Evolutionary conservation across 2,329 filamentous ascomycete species (phyloP), one percentile per base, ranked within the genome.

Genomic region (Periconia sp.): DNA sequence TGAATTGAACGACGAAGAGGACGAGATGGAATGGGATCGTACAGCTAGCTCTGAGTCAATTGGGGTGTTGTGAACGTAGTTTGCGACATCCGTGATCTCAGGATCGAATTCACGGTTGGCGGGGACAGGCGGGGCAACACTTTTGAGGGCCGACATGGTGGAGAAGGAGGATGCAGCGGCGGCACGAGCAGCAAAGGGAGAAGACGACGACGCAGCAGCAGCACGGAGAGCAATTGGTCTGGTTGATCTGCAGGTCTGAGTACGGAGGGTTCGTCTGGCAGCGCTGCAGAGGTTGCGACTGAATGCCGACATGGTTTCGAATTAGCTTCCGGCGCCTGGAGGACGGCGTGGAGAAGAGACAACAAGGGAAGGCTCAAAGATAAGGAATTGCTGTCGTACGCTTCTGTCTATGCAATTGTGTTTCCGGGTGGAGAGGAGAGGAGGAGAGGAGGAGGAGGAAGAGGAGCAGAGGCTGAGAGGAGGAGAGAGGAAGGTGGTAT

Each of bases 21-120:
- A 27, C 23, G 8, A 27, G 23, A 8, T 27, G 23, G 23, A 8
- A 27, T 27, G 3, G 23, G 23, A 27, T 80, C 91, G 77, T 82
- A 97, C 92, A 73, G 94, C 94, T 68, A 99, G 84, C 63, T 96
- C 91, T 30, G 93, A 97, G 66, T 93, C 83, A 70, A 97, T 89
- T 54, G 90, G 83, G 76, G 92, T 93, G 75, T 92, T 90, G 82
- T 95, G 91, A 73, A 97, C 89, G 79, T 97, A 99, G 77, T 83
- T 85, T 59, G 93, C 93, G 82, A 99, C 96, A 74, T 97, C 92
- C 76, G 86, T 87, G 76, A 97, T 94, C 80, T 97, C 93, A 59
- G 89, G 86, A 74, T 97, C 93, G 77, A 93, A 97, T 64, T 86
- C 82, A 45, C 70, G 69, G 53, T 66, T 68, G 61, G 61, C 59